These are phyloP conservation scores for Acanthamoeba triangularis DNA, from an alignment of 208 protist genomes.

Conservation along the genomic window DNA sequence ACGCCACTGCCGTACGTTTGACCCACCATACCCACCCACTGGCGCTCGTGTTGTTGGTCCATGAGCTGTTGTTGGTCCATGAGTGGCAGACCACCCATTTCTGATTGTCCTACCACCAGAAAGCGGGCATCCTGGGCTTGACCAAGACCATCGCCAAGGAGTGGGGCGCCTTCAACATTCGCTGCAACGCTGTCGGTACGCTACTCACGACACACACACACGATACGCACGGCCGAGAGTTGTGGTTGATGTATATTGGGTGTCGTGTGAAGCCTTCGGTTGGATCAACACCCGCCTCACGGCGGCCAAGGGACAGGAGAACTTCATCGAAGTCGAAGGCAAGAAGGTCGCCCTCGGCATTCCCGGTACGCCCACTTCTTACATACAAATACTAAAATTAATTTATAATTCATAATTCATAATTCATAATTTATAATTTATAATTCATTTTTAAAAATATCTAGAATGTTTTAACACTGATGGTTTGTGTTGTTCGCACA, in stretches of 20 bases:
- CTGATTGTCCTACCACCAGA: slow-evolving; percentile 47
- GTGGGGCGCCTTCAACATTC: slow-evolving; percentile 81
- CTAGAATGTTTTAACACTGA: too few species aligned
- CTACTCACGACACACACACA: background rate
- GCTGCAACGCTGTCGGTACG: slow-evolving; percentile 85
- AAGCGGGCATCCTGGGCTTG: slow-evolving; percentile 81
- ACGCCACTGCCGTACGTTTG: slow-evolving; percentile 77
- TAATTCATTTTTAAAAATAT: too few species aligned
- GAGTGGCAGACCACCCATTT: background rate
- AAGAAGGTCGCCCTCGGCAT: slow-evolving; percentile 78
- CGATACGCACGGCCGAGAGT: background rate
- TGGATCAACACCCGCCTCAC: slow-evolving; percentile 70
- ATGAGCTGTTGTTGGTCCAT: too few species aligned
- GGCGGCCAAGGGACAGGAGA: slow-evolving; percentile 53
- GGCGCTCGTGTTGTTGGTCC: background rate
- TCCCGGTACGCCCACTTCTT: slow-evolving; percentile 53
- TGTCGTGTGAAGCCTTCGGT: background rate
- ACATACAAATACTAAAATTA: too few species aligned
- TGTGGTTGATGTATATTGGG: background rate
- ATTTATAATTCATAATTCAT: too few species aligned
- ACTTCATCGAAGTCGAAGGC: slow-evolving; percentile 77
- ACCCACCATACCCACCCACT: background rate
- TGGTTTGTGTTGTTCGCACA: background rate
- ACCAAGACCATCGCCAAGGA: slow-evolving; percentile 82
- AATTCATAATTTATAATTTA: too few species aligned